Conservation (phyloP, 2,329 filamentous ascomycete genomes). For the Juglanconis oblonga region DNA sequence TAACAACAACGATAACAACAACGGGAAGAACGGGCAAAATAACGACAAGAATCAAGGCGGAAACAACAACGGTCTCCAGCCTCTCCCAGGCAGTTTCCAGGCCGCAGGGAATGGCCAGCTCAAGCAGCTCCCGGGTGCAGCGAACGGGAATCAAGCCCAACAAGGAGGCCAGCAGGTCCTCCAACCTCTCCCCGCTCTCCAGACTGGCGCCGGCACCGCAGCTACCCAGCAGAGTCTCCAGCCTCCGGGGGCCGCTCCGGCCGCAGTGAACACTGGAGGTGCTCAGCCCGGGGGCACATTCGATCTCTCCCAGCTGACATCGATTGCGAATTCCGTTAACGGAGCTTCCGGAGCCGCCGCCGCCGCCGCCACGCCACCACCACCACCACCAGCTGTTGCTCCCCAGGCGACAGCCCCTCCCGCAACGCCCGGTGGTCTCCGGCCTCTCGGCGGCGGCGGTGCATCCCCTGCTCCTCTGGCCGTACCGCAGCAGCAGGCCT, state of each 20-base stretch:
- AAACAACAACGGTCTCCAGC: slow-evolving; percentile 3
- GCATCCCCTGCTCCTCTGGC: neutral
- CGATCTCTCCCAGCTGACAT: no score
- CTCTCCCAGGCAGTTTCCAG: slow-evolving; percentile 11
- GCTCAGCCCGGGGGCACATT: no score
- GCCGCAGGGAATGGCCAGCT: neutral
- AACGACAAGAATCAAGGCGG: neutral
- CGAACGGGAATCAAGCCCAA: neutral
- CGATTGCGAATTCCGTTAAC: no score
- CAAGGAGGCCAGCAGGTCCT: neutral
- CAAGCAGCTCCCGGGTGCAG: slow-evolving; percentile 10
- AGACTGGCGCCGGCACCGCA: neutral
- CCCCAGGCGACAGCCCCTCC: no score
- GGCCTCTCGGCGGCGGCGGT: neutral
- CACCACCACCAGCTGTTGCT: no score
- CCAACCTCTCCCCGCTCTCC: neutral
- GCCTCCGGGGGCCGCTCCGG: neutral
- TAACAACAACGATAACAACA: slow-evolving; percentile 13
- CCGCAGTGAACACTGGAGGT: no score
- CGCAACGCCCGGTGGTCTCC: neutral
- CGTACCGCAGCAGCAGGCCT: neutral
- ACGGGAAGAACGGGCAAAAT: neutral
- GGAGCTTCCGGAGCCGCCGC: no score
- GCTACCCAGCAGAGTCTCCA: slow-evolving; percentile 4
- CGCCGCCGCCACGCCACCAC: no score